phyloP scores from a whole-genome alignment of 1,284 basidiomycete genomes.

The Heimioporus retisporus region DNA sequence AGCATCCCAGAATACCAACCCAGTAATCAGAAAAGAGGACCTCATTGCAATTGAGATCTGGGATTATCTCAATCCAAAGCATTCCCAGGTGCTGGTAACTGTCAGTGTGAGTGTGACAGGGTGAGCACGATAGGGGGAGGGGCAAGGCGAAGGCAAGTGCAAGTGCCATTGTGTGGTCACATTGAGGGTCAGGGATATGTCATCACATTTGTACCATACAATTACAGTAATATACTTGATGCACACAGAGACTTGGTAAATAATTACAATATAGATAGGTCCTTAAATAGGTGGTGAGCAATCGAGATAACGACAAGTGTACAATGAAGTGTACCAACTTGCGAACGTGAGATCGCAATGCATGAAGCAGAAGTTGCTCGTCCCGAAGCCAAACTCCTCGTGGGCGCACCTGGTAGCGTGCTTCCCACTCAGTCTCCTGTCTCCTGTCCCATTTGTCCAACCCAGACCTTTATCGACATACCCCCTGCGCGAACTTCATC shows the following conservation, averaged over 20 bases:
- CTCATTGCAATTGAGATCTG: slow-evolving; percentile 64
- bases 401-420: slow-evolving; percentile 82
- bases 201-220: too few species aligned
- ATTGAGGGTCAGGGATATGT: too few species aligned
- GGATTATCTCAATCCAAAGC: slow-evolving; percentile 81
- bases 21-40: slow-evolving; percentile 48
- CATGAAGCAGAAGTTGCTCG: slow-evolving; percentile 88
- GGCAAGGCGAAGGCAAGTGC: too few species aligned
- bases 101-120: too few species aligned
- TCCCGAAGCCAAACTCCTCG: slow-evolving; percentile 84
- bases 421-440: slow-evolving; percentile 60
- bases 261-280: too few species aligned
- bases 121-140: too few species aligned
- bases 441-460: slow-evolving; percentile 66
- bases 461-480: slow-evolving; percentile 60
- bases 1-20: slow-evolving; percentile 48
- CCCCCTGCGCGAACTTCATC: slow-evolving; percentile 80
- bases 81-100: slow-evolving; percentile 80
- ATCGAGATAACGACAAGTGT: too few species aligned
- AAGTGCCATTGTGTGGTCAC: too few species aligned
- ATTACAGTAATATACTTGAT: too few species aligned
- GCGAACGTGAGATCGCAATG: slow-evolving; percentile 78
- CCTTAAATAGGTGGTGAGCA: too few species aligned
- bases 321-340: too few species aligned
- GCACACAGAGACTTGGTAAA: too few species aligned